phyloP scores from a whole-genome alignment of 2,329 filamentous ascomycete genomes.

The Lecanicillium sp. region DNA sequence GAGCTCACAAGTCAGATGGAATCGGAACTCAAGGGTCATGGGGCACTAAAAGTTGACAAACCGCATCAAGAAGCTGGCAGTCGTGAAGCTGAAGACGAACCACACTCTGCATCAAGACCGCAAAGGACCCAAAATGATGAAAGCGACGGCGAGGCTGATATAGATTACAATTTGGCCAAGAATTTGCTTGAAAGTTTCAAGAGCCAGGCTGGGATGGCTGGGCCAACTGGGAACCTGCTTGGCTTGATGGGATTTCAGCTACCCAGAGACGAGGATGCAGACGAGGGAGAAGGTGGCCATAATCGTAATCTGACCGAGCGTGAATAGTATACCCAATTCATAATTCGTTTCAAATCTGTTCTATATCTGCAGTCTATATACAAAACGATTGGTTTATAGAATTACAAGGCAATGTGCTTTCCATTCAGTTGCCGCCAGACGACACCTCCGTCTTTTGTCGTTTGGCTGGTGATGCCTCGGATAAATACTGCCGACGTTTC shows the following conservation, averaged over 20 bases:
- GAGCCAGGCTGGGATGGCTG: conserved; percentile 75
- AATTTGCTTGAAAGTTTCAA: conserved; percentile 93
- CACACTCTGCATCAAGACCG: conserved; percentile 17
- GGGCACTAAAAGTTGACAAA: conserved; percentile 50
- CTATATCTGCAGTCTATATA: not conserved
- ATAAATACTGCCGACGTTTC: conserved; percentile 26
- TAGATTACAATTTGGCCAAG: conserved; percentile 81
- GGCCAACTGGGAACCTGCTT: conserved; percentile 81
- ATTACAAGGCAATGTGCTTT: conserved; percentile 6
- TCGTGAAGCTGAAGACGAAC: conserved; percentile 15
- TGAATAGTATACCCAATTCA: no score
- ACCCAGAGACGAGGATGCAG: conserved; percentile 67
- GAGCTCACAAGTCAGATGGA: conserved; percentile 64
- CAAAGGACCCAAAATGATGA: conserved; percentile 41
- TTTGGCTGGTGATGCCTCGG: conserved; percentile 37
- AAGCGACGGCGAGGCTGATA: conserved; percentile 54
- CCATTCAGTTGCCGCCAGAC: not conserved
- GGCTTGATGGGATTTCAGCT: conserved; percentile 76
- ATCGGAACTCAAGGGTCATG: conserved; percentile 60
- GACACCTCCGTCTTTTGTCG: conserved; percentile 23
- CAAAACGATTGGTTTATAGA: conserved; percentile 2
- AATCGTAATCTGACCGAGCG: no score
- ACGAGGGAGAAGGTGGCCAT: conserved; percentile 19
- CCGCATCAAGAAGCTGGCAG: conserved; percentile 18
- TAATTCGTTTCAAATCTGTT: no score